These are phyloP conservation scores for Staphylotrichum longicolle DNA, from an alignment of 495 filamentous ascomycete species.

Conservation along the genomic window DNA sequence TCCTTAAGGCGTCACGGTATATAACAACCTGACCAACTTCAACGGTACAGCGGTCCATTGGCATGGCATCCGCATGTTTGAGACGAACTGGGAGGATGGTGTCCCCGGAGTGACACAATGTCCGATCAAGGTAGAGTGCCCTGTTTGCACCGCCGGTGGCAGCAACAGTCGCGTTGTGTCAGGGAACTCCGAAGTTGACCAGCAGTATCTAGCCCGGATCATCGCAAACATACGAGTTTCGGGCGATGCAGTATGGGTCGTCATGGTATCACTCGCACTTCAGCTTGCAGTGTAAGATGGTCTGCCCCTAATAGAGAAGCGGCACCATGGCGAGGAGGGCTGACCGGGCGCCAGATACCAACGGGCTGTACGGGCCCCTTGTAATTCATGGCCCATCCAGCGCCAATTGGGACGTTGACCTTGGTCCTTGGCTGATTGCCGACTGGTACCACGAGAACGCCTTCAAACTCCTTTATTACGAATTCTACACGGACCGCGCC, in stretches of 20 bases:
- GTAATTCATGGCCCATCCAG: background rate
- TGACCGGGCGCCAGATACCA: background rate
- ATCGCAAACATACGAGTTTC: conserved; percentile 24
- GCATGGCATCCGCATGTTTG: conserved; percentile 50
- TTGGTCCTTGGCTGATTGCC: conserved; percentile 47
- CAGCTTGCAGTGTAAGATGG: background rate
- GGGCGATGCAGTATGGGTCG: background rate
- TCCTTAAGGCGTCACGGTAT: background rate
- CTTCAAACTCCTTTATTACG: no score
- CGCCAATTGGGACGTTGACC: conserved; percentile 12
- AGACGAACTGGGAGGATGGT: conserved; percentile 37
- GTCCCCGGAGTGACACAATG: conserved; percentile 49
- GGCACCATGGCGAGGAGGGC: no score
- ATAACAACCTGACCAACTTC: conserved; percentile 9
- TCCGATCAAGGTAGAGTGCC: conserved; percentile 24
- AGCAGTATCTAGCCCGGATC: conserved; percentile 40
- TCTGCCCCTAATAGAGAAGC: no score
- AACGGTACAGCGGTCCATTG: conserved; percentile 48
- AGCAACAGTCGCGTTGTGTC: no score
- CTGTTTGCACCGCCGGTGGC: no score
- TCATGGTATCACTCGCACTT: conserved; percentile 9
- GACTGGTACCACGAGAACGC: conserved; percentile 47
- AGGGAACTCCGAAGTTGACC: no score
- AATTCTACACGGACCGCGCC: conserved; percentile 16
- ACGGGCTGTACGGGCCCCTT: background rate